Base-by-base conservation (phyloP, 441 rosid species). In the Adansonia rubrostipa region DNA sequence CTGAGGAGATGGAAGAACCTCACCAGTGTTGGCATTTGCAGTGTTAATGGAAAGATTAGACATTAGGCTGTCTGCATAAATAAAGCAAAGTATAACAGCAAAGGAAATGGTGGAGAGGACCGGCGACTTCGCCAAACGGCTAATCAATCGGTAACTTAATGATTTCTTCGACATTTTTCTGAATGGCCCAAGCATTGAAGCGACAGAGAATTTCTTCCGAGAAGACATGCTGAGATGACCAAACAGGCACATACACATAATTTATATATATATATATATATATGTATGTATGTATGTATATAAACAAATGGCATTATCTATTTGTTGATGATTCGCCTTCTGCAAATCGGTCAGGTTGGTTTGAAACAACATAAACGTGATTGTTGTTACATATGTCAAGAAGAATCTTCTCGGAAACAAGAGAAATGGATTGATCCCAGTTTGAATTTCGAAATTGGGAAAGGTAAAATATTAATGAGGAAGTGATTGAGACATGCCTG, bases 71-170 rank as follows among this genome's bases (percentile, higher is more conserved):
- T 80, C 75, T 2, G 73, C 48, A 67, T 56, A 85, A 76, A 80
- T 45, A 67, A 86, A 69, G 70, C 65, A 75, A 42, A 85, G 53
- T 10, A 84, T 22, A 15, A 80, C 84, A 64, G 75, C 80, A 17
- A 79, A 66, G 0, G 69, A 56, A 19, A 82, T 42, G 78, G 75
- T 19, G 9, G 79, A 58, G 6, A 85, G 15, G 47, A 83, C 14
- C 0, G 58, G 54, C 11, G 79, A 54, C 65, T 84, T 86, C 20
- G 65, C 63, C 14, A 79, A 42, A 14, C 73, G 65, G 69, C 80
- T 65, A 50, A 80, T 80, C 33, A 72, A 68, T 51, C 73, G 60
- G 72, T 68, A 75, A 54, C 64, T 74, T 2, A 40, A 42, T 42
- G 54, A 78, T 75, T 70, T 80, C 17, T 63, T 69, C 11, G 82